Conservation (phyloP, 345 rosid genomes). For the Moricandia moricandioides region DNA sequence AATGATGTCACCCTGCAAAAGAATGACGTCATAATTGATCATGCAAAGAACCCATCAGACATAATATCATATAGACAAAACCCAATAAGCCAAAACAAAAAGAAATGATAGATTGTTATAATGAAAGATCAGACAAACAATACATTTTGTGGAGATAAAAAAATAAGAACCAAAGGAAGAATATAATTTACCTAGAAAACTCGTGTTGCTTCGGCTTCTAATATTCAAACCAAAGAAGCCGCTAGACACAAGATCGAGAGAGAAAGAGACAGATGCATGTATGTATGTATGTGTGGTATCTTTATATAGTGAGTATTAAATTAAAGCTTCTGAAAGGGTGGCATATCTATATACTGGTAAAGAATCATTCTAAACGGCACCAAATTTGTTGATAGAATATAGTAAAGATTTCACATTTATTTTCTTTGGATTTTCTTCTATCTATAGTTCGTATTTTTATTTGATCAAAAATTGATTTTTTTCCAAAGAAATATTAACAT, state of each 20-base stretch:
- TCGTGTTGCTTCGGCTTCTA: background rate
- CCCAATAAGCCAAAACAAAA: background rate
- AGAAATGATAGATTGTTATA: background rate
- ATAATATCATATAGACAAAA: background rate
- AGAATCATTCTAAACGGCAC: slow-evolving; percentile 5
- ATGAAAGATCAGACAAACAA: background rate
- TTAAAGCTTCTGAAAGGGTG: slow-evolving; percentile 12
- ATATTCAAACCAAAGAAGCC: slow-evolving; percentile 21
- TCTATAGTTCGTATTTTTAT: background rate
- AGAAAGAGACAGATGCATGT: background rate
- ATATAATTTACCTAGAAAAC: slow-evolving; percentile 5
- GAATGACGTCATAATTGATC: background rate
- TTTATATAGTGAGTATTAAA: slow-evolving; percentile 7
- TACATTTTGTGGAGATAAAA: background rate
- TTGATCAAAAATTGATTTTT: background rate
- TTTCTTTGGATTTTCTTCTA: slow-evolving; percentile 26
- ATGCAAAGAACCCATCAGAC: slow-evolving; percentile 6
- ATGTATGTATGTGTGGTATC: background rate
- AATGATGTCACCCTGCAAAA: background rate
- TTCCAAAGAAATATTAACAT: background rate
- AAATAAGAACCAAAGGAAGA: background rate
- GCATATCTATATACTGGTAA: too few species aligned
- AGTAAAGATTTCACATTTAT: slow-evolving; percentile 7
- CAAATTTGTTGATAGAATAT: background rate
- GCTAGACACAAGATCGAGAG: slow-evolving; percentile 3